These are phyloP conservation scores for Tetrapyrgos nigripes DNA, from an alignment of 1,284 basidiomycete genomes.

Conservation along the genomic window DNA sequence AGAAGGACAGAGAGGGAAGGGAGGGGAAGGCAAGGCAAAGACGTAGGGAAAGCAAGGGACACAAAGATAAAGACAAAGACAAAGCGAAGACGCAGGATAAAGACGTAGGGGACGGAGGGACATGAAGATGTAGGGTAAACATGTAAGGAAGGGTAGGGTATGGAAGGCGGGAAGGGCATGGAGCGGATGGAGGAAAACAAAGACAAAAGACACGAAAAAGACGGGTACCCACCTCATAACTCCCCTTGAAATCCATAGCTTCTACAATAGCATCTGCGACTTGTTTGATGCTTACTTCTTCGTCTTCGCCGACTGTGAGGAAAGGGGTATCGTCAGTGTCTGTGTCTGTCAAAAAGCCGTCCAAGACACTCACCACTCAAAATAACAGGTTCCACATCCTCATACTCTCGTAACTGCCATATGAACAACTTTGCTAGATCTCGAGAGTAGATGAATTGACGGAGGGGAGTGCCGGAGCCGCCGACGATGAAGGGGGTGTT, in stretches of 20 bases:
- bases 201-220: background rate
- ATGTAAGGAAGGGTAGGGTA: background rate
- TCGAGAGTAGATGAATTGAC: conserved; percentile 94
- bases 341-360: too few relatives aligned
- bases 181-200: too few relatives aligned
- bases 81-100: too few relatives aligned
- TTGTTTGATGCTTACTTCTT: conserved; percentile 88
- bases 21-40: too few relatives aligned
- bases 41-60: too few relatives aligned
- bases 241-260: conserved; percentile 76
- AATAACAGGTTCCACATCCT: conserved; percentile 89
- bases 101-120: too few relatives aligned
- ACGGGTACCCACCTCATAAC: conserved; percentile 59
- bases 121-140: background rate
- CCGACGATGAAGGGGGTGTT: conserved; percentile 82
- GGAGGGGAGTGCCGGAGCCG: conserved; percentile 86
- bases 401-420: conserved; percentile 89
- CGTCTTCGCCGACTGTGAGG: conserved; percentile 86
- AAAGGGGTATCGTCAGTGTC: conserved; percentile 4
- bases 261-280: conserved; percentile 87
- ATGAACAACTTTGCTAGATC: conserved; percentile 93
- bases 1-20: too few relatives aligned
- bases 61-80: too few relatives aligned
- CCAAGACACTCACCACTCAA: conserved; percentile 68
- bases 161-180: too few relatives aligned